Conservation (phyloP, 2,329 filamentous ascomycete species). For the Clonostachys rosea region DNA sequence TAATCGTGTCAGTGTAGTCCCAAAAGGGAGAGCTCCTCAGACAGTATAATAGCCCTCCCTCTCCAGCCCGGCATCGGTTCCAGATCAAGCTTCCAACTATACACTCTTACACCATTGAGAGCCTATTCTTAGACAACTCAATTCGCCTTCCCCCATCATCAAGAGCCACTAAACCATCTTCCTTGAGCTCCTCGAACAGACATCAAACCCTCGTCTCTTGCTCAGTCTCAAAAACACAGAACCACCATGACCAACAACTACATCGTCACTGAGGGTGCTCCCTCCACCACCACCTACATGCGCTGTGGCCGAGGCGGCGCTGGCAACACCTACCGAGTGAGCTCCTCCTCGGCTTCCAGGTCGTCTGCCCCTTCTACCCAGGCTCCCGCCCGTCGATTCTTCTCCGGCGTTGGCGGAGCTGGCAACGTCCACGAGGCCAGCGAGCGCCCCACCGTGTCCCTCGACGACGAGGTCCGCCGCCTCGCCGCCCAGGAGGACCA, state of each 20-base stretch:
- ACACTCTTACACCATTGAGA: too few species aligned
- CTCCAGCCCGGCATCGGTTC: too few species aligned
- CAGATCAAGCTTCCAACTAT: too few species aligned
- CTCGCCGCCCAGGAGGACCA: constrained; percentile 29
- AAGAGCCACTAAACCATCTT: too few species aligned
- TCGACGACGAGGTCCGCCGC: constrained; percentile 40
- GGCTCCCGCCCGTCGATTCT: constrained; percentile 44
- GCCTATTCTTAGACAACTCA: too few species aligned
- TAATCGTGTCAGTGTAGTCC: too few species aligned
- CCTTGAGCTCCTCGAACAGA: too few species aligned
- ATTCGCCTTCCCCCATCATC: too few species aligned
- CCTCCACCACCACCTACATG: constrained; percentile 40
- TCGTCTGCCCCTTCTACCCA: constrained; percentile 40
- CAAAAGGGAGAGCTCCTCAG: too few species aligned
- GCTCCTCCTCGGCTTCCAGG: constrained; percentile 30
- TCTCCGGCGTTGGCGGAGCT: constrained; percentile 62
- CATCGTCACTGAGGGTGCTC: constrained; percentile 43
- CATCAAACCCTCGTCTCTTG: too few species aligned
- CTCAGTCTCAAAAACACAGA: not conserved
- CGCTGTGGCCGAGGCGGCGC: constrained; percentile 52
- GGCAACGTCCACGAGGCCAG: constrained; percentile 52
- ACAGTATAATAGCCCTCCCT: too few species aligned
- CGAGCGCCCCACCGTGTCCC: constrained; percentile 40
- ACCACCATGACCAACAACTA: constrained; percentile 34
- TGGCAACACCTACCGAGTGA: constrained; percentile 49